phyloP scores from a whole-genome alignment of 2,329 filamentous ascomycete genomes.

The Cytospora chrysosperma region DNA sequence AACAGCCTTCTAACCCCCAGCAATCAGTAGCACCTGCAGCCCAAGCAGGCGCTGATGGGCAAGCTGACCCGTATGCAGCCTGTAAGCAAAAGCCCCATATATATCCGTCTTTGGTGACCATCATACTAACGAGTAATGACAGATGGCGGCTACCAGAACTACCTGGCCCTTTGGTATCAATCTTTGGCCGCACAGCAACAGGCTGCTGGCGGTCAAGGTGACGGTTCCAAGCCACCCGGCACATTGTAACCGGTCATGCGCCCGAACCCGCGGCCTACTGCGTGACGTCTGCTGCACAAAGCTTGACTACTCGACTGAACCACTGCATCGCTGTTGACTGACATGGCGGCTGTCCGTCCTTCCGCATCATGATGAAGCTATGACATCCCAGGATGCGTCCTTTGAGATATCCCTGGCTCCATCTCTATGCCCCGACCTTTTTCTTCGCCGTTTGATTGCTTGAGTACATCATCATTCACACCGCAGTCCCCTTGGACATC shows the following conservation, averaged over 20 bases:
- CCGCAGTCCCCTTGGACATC: constrained; percentile 2
- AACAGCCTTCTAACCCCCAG: constrained; percentile 44
- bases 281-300: constrained; percentile 20
- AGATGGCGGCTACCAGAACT: constrained; percentile 81
- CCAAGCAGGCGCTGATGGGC: constrained; percentile 47
- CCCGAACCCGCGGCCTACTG: constrained; percentile 11
- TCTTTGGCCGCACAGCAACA: constrained; percentile 46
- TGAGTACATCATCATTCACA: constrained; percentile 13
- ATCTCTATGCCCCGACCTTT: constrained; percentile 17
- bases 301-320: constrained; percentile 20
- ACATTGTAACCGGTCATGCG: constrained; percentile 21
- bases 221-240: constrained; percentile 25
- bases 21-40: constrained; percentile 42
- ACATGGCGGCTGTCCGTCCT: constrained; percentile 22
- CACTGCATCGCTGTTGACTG: constrained; percentile 21
- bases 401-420: constrained; percentile 16
- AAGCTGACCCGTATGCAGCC: constrained; percentile 70
- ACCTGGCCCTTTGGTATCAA: constrained; percentile 78
- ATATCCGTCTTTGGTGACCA: not conserved
- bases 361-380: constrained; percentile 23
- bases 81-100: constrained; percentile 50
- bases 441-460: constrained; percentile 19
- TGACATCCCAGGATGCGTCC: constrained; percentile 16
- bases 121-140: constrained; percentile 28
- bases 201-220: constrained; percentile 25